Evolutionary conservation across 2,329 filamentous ascomycete species (phyloP), one percentile per base, ranked within the genome.

Genomic region (Ascochyta fabae): DNA sequence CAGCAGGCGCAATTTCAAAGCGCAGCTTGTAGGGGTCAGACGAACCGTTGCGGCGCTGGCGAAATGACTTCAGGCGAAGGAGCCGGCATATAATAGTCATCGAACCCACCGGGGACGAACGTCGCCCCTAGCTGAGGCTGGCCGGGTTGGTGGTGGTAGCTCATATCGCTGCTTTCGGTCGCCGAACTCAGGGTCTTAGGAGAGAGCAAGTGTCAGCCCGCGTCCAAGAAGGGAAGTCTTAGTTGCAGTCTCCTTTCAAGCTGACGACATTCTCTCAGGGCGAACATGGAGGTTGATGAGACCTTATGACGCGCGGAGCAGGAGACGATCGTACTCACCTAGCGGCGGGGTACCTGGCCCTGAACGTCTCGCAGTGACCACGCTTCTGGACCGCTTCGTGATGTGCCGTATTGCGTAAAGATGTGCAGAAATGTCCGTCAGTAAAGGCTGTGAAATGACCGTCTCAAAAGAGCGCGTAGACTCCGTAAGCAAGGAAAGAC

Each of bases 31-130:
- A 59, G 55, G 63, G 57, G 61, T 55, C 58, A 60, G 58, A 74
- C 81, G 67, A 78, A 88, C 87, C 88, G 84, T 79, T 90, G 87
- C 60, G 88, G 88, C 67, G 86, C 83, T 51, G 88, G 88, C 68
- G 88, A 88, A 62, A 89, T 83, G 69, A 90, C 79, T 75, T 88
- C 86, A 61, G 86, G 85, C 58, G 72, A 71, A 56, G 74, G 69
- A 29, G 72, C 73, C 35, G 82, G 81, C 81, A 88, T 84, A 73
- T 87, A 87, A 74, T 85, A 89, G 74, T 89, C 86, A 77, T 90
- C 87, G 64, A 83, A 80, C 46, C 84, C 84, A 65, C 87, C 87
- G 65, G 88, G 88, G 72, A 87, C 83, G 75, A 88, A 90, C 44
- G 87, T 90, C 53, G 88, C 87, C 67, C 73, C 73, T 48, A 75